A percentile compares a stretch with the other conserved stretches of the same genome.
phyloP scores from a whole-genome alignment of 176 grass and related monocot species.

The Bonia amplexicaulis region DNA sequence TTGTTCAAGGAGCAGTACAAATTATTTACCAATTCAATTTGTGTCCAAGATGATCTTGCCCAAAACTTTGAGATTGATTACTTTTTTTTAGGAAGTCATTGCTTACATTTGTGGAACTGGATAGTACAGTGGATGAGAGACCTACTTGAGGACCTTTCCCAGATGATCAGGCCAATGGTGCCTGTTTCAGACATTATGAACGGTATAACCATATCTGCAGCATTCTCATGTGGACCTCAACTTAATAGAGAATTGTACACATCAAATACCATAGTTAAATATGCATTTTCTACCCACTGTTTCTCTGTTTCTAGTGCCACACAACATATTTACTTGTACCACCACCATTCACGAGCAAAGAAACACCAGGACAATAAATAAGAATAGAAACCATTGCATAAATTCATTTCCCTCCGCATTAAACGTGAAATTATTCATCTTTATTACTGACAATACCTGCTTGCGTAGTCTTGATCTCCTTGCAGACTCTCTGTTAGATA shows the following conservation, averaged over 20 bases:
- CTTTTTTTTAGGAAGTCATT: background rate
- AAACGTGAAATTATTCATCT: background rate
- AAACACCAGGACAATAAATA: background rate
- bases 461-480: constrained; percentile 83
- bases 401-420: background rate
- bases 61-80: background rate
- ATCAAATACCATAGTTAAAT: background rate
- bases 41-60: background rate
- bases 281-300: background rate
- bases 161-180: background rate
- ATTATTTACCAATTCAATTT: background rate
- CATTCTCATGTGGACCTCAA: background rate
- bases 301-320: background rate
- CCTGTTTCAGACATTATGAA: background rate
- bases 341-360: background rate
- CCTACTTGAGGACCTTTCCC: background rate
- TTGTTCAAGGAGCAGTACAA: background rate
- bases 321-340: background rate
- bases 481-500: constrained; percentile 91
- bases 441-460: constrained; percentile 45
- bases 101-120: background rate
- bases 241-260: background rate
- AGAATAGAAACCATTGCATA: background rate
- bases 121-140: background rate
- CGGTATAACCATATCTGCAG: background rate